Evolutionary conservation across 2,329 filamentous ascomycete species (phyloP).

Genomic region (Penicillium sp.): DNA sequence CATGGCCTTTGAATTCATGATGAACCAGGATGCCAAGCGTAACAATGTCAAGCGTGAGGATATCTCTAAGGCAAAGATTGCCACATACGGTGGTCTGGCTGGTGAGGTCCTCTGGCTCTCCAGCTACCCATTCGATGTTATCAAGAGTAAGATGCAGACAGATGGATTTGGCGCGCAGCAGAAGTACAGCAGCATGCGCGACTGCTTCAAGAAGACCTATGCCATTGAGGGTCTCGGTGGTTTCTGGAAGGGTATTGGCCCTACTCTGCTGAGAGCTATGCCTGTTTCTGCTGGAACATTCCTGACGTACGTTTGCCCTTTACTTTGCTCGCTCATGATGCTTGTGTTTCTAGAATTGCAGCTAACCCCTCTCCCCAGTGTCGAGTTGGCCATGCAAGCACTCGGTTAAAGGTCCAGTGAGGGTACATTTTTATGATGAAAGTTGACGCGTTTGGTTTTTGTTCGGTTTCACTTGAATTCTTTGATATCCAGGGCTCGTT

Average conservation of each 20-base stretch:
- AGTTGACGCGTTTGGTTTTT: conserved; percentile 10
- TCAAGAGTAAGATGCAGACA: conserved; percentile 99
- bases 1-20: conserved; percentile 89
- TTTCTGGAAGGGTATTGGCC: conserved; percentile 93
- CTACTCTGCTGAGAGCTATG: conserved; percentile 91
- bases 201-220: conserved; percentile 84
- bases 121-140: conserved; percentile 92
- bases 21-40: conserved; percentile 81
- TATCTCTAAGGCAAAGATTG: conserved; percentile 80
- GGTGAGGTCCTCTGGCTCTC: conserved; percentile 91
- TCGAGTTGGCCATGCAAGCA: conserved; percentile 49
- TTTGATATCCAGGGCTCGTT: conserved; percentile 24
- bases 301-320: conserved; percentile 59
- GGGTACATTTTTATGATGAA: conserved; percentile 4
- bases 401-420: conserved; percentile 33
- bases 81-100: conserved; percentile 86
- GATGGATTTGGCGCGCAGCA: conserved; percentile 77
- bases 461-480: conserved; percentile 6
- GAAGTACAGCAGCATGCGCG: conserved; percentile 77
- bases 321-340: background rate
- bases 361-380: conserved; percentile 31
- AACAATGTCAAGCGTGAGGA: conserved; percentile 73
- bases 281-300: conserved; percentile 98
- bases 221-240: conserved; percentile 71
- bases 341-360: background rate